Base-by-base conservation (phyloP, 1,284 basidiomycete species). In the Rhodotorula sp. region DNA sequence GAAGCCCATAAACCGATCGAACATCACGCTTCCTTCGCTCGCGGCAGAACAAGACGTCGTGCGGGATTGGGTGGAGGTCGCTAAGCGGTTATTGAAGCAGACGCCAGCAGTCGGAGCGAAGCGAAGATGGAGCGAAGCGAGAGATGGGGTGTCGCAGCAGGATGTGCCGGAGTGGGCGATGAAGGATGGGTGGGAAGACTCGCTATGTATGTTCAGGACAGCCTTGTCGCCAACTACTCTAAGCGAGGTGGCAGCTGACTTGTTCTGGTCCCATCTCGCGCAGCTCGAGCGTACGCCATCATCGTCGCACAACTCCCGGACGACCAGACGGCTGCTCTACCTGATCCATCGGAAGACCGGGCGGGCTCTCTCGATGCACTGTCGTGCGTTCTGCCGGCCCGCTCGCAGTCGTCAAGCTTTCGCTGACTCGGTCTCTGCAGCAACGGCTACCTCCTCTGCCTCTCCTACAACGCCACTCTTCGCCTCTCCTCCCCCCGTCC, bases 381-480 rank as follows among this genome's bases (percentile, higher is more conserved):
- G 77, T 82, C 64, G 61, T 73, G 70, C 36, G 55, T 19, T 19
- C n/a, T 11, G 2, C 36, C 13, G 36, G 8, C 36, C 17, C 55
- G 2, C 27, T 10, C 22, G 6, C 6, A 17, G 29, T 30, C 36
- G 3, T 36, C 6, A 24, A 11, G 48, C 48, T 15, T 10, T 9
- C 15, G 19, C n/a, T 39, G 34, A n/a, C 4, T 0, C 17, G 15
- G 2, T 15, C 0, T 15, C 6, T 15, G 17, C 13, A 70, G n/a
- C 81, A 84, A 59, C 82, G 92, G 92, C 0, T 89, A 91, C 75
- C 80, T 92, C 24, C 84, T 93, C 7, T 94, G 91, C 74, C 80
- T 84, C 4, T 88, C 89, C 2, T 93, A 92, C 81, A 94, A 94
- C 79, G 81, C 85, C 6, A 88, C 86, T 19, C 88, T 94, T 0